Evolutionary conservation across 345 rosid genomes (phyloP).

Genomic region (Syzygium grande): DNA sequence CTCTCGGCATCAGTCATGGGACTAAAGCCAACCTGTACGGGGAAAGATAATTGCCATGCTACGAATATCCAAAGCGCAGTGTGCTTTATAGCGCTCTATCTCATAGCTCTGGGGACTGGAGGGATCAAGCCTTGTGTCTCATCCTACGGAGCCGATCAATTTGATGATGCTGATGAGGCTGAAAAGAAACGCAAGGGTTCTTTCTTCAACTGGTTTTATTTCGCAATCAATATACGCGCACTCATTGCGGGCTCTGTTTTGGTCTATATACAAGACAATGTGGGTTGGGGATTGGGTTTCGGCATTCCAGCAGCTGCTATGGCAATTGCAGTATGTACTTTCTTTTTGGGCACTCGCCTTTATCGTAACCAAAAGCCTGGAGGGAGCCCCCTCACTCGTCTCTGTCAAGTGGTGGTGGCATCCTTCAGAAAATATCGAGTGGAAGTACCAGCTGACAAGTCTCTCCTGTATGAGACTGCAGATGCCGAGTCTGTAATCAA

Average conservation of each 20-base stretch:
- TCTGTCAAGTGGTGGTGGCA: conserved; percentile 24
- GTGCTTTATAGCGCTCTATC: conserved; percentile 23
- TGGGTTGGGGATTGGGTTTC: conserved; percentile 34
- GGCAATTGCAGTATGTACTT: conserved; percentile 26
- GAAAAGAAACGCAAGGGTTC: conserved; percentile 30
- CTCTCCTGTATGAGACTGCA: conserved; percentile 23
- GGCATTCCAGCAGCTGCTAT: conserved; percentile 32
- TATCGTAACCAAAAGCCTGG: conserved; percentile 29
- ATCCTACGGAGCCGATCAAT: conserved; percentile 32
- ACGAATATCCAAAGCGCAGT: conserved; percentile 15
- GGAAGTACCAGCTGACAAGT: conserved; percentile 23
- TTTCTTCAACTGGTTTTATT: conserved; percentile 33
- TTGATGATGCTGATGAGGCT: conserved; percentile 20
- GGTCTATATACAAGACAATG: conserved; percentile 23
- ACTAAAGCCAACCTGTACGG: conserved; percentile 17
- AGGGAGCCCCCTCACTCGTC: conserved; percentile 31
- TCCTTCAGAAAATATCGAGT: conserved; percentile 18
- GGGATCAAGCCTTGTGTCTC: conserved; percentile 37
- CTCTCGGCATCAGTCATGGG: conserved; percentile 27
- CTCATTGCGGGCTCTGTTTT: conserved; percentile 23
- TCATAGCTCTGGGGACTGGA: conserved; percentile 27
- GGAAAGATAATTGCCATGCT: conserved; percentile 16
- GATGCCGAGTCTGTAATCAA: conserved; percentile 20
- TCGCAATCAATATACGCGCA: conserved; percentile 25
- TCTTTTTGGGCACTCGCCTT: conserved; percentile 24